A percentile compares a stretch with the other conserved stretches of the same genome.
Conservation (phyloP, 1,284 basidiomycete species). For the Sporisorium graminicola region DNA sequence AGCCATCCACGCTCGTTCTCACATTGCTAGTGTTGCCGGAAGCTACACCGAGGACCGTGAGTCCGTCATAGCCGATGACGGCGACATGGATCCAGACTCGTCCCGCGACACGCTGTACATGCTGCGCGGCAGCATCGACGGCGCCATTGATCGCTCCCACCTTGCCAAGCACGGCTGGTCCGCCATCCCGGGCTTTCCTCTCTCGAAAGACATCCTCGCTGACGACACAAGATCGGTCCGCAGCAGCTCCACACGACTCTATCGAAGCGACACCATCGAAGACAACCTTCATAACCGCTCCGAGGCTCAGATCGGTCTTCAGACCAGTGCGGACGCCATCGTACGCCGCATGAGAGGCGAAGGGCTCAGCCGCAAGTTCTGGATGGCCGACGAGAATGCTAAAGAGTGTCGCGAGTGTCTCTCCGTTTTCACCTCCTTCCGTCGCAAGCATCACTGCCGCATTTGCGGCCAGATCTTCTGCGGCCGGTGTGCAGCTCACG, state of each 20-base stretch:
- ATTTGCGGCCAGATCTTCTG: conserved; percentile 70
- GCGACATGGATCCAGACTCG: conserved; percentile 38
- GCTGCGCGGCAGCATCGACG: conserved; percentile 32
- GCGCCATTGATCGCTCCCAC: conserved; percentile 40
- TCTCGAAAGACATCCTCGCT: conserved; percentile 61
- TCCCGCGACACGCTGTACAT: conserved; percentile 41
- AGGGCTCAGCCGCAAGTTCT: conserved; percentile 64
- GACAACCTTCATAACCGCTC: conserved; percentile 35
- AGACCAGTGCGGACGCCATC: conserved; percentile 63
- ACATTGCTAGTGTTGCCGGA: conserved; percentile 22
- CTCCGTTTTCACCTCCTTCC: conserved; percentile 63
- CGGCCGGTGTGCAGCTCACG: conserved; percentile 85
- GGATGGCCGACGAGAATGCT: conserved; percentile 82
- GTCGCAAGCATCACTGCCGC: conserved; percentile 68
- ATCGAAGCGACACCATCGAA: conserved; percentile 52
- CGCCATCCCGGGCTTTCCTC: conserved; percentile 61
- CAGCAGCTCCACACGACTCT: conserved; percentile 53
- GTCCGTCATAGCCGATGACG: conserved; percentile 42
- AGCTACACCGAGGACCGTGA: conserved; percentile 52
- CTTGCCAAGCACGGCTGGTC: conserved; percentile 56
- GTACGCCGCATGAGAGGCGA: conserved; percentile 62
- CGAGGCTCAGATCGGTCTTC: conserved; percentile 44
- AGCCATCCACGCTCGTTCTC: conserved; percentile 42
- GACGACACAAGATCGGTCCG: conserved; percentile 62
- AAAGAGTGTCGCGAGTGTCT: conserved; percentile 76